Conservation (phyloP, 2,329 filamentous ascomycete species). For the Alternaria panax region DNA sequence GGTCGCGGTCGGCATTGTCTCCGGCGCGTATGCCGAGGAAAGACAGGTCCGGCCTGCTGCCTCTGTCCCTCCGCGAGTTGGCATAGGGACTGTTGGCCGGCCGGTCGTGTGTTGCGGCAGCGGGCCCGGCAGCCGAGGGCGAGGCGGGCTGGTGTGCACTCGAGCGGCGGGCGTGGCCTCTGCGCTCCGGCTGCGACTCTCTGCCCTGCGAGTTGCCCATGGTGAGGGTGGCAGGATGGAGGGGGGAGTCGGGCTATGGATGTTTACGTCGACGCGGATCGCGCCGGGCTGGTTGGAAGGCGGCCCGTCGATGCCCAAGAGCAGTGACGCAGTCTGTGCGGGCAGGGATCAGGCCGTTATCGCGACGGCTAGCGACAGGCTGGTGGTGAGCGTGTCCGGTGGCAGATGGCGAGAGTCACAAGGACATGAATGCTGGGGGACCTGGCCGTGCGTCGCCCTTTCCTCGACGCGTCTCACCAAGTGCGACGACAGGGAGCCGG, state of each 20-base stretch:
- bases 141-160: slow-evolving; percentile 44
- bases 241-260: slow-evolving; percentile 11
- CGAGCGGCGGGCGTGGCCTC: slow-evolving; percentile 44
- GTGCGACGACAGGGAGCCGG: slow-evolving; percentile 13
- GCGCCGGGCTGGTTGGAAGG: slow-evolving; percentile 29
- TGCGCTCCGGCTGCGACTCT: slow-evolving; percentile 51
- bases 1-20: slow-evolving; percentile 58
- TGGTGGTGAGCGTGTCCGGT: slow-evolving; percentile 24
- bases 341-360: slow-evolving; percentile 24
- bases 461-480: slow-evolving; percentile 23
- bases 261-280: slow-evolving; percentile 18
- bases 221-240: slow-evolving; percentile 16
- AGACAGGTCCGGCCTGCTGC: slow-evolving; percentile 66
- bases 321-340: slow-evolving; percentile 20
- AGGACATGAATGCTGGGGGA: slow-evolving; percentile 45
- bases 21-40: slow-evolving; percentile 65
- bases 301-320: slow-evolving; percentile 27
- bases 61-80: slow-evolving; percentile 57
- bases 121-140: slow-evolving; percentile 37
- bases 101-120: slow-evolving; percentile 36
- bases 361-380: slow-evolving; percentile 17
- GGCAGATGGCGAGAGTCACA: slow-evolving; percentile 48
- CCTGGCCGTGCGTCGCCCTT: slow-evolving; percentile 16
- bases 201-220: slow-evolving; percentile 60
- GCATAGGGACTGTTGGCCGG: slow-evolving; percentile 49